Percentiles rank a stretch among this genome's conserved stretches.
phyloP scores from a whole-genome alignment of 78 protist genomes.

The Speleostelium caveatum region DNA sequence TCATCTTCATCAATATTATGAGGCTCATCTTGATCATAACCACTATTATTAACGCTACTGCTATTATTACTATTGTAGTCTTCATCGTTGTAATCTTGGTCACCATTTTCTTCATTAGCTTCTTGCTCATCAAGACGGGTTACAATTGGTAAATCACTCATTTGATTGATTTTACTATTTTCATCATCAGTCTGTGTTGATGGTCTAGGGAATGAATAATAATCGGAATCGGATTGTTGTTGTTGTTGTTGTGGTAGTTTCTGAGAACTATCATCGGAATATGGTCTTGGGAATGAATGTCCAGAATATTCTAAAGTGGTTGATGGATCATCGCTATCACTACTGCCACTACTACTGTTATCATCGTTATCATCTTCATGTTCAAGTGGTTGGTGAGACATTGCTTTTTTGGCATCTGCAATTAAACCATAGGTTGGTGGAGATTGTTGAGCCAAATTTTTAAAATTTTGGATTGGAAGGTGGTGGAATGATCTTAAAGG shows the following conservation, averaged over 20 bases:
- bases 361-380: not conserved
- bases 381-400: not conserved
- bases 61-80: no score
- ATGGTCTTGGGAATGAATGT: not conserved
- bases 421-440: constrained; percentile 14
- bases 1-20: constrained; percentile 10
- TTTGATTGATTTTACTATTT: not conserved
- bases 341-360: not conserved
- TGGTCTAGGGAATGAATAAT: constrained; percentile 27
- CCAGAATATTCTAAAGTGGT: not conserved
- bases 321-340: not conserved
- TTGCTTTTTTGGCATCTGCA: constrained; percentile 31
- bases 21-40: not conserved
- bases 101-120: constrained; percentile 23
- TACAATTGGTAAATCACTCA: not conserved
- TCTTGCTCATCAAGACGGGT: constrained; percentile 3
- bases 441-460: constrained; percentile 2
- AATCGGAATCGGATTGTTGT: no score
- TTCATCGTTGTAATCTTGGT: not conserved
- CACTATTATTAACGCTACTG: no score
- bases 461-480: not conserved
- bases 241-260: not conserved
- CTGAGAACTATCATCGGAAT: not conserved
- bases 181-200: not conserved
- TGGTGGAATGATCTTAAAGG: constrained; percentile 18